Conservation (phyloP, 2,329 filamentous ascomycete species). For the Stagonosporopsis rhizophila region DNA sequence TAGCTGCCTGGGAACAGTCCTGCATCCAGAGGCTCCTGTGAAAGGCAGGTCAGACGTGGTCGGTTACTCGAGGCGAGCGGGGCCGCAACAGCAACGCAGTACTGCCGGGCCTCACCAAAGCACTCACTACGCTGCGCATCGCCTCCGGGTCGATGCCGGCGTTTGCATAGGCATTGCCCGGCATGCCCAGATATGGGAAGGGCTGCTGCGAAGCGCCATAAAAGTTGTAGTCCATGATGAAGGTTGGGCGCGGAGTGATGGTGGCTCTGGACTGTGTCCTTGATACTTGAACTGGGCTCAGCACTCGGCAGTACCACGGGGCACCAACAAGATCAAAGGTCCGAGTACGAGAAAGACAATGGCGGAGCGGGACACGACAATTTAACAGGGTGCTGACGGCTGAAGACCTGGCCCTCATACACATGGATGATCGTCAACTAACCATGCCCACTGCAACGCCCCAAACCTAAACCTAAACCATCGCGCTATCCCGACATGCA, state of each 20-base stretch:
- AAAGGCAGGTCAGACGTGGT: conserved; percentile 30
- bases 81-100: conserved; percentile 1
- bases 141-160: conserved; percentile 48
- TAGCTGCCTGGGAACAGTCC: conserved; percentile 40
- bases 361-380: neutral
- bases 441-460: conserved; percentile 21
- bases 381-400: conserved; percentile 15
- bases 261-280: conserved; percentile 1
- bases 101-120: conserved; percentile 13
- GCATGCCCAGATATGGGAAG: conserved; percentile 58
- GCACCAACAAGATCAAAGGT: neutral
- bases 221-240: conserved; percentile 64
- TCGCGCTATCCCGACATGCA: conserved; percentile 18
- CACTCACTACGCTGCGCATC: conserved; percentile 43
- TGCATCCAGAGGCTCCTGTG: conserved; percentile 55
- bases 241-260: conserved; percentile 3
- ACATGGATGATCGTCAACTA: conserved; percentile 19
- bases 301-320: conserved; percentile 14
- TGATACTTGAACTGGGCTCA: neutral
- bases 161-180: conserved; percentile 45
- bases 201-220: conserved; percentile 56
- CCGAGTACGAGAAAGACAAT: neutral
- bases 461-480: conserved; percentile 15
- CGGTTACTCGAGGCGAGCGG: conserved; percentile 17
- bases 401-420: conserved; percentile 27